Conservation (phyloP, 1,139 yeast species). For the Martiniozyma asiatica region DNA sequence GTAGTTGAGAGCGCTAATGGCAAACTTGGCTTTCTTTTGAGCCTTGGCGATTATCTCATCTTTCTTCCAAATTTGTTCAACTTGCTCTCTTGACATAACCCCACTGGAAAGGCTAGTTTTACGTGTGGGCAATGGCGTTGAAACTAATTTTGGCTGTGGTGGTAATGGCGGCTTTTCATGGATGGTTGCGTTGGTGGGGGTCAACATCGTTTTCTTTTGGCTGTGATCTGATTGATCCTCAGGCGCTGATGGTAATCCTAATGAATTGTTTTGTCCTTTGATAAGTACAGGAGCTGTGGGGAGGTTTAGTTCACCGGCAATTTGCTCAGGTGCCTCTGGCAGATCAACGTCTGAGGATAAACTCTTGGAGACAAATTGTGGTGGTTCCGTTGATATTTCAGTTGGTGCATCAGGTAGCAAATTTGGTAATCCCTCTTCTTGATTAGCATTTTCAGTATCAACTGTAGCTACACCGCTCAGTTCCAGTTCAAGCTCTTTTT, state of each 20-base stretch:
- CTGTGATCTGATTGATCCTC: not conserved
- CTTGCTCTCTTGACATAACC: constrained; percentile 30
- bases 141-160: constrained; percentile 1
- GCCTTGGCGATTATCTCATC: constrained; percentile 55
- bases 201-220: not conserved
- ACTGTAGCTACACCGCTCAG: not conserved
- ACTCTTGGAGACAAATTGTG: no score
- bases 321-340: constrained; percentile 16
- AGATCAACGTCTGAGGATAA: constrained; percentile 4
- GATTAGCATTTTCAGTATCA: not conserved
- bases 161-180: constrained; percentile 2
- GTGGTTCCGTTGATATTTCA: no score
- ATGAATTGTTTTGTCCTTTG: constrained; percentile 19
- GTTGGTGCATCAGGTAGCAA: constrained; percentile 1
- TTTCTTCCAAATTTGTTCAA: constrained; percentile 39
- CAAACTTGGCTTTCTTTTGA: constrained; percentile 82
- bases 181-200: not conserved
- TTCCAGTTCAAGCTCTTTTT: constrained; percentile 9
- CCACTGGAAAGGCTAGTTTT: no score
- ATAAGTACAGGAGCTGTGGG: constrained; percentile 21
- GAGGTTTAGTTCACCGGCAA: constrained; percentile 15
- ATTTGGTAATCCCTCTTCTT: not conserved
- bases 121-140: constrained; percentile 3
- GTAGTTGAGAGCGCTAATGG: constrained; percentile 85
- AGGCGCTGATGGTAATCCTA: constrained; percentile 20